phyloP scores from a whole-genome alignment of 495 filamentous ascomycete genomes.

The Penicillium riverlandense region DNA sequence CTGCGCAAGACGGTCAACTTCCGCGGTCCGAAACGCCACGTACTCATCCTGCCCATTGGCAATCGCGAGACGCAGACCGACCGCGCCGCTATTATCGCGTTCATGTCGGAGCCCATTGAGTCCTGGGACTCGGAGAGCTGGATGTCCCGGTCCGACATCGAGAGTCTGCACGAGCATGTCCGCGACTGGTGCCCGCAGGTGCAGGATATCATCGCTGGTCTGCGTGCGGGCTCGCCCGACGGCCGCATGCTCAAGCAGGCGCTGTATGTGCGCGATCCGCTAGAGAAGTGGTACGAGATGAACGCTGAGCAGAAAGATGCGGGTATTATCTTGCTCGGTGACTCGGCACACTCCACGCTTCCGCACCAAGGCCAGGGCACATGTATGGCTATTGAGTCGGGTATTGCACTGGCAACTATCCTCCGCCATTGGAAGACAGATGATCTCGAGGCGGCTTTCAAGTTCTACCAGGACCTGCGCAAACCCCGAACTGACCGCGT shows the following conservation, averaged over 20 bases:
- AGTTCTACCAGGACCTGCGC: slow-evolving; percentile 22
- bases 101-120: slow-evolving; percentile 24
- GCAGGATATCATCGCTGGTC: slow-evolving; percentile 20
- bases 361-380: slow-evolving; percentile 26
- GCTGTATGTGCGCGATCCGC: slow-evolving; percentile 20
- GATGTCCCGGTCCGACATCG: slow-evolving; percentile 27
- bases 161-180: slow-evolving; percentile 22
- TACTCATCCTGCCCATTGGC: slow-evolving; percentile 20
- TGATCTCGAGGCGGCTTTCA: slow-evolving; percentile 15
- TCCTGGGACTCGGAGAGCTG: slow-evolving; percentile 25
- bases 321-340: slow-evolving; percentile 22
- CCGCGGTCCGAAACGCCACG: slow-evolving; percentile 21
- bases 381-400: slow-evolving; percentile 27
- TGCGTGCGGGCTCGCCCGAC: slow-evolving; percentile 17
- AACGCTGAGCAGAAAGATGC: slow-evolving; percentile 14
- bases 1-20: slow-evolving; percentile 24
- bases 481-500: slow-evolving; percentile 24
- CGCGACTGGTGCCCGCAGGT: slow-evolving; percentile 24
- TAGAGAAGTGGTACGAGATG: slow-evolving; percentile 23
- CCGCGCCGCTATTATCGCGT: slow-evolving; percentile 21
- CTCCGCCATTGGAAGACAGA: slow-evolving; percentile 21
- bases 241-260: slow-evolving; percentile 24
- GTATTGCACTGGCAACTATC: slow-evolving; percentile 21
- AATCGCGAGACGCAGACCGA: slow-evolving; percentile 19
- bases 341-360: slow-evolving; percentile 24